Percentiles rank a stretch among this genome's conserved stretches.
Conservation (phyloP, 805 yeast genomes). For the Ogataea allantospora region DNA sequence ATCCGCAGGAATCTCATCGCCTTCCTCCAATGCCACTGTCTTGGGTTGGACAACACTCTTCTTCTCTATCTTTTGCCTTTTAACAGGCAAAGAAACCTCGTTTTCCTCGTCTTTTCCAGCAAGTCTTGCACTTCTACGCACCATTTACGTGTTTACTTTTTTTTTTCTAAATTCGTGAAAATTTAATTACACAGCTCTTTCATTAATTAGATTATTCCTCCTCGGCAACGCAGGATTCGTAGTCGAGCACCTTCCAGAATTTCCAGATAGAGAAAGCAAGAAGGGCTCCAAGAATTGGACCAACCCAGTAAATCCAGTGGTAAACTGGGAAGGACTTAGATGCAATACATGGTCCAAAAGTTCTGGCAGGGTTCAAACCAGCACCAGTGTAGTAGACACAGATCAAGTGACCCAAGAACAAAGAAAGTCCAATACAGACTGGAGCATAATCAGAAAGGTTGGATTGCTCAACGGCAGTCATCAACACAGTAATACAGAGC, state of each 20-base stretch:
- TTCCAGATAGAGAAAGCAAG: constrained; percentile 69
- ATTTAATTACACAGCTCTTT: constrained; percentile 1
- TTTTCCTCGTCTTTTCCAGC: constrained; percentile 3
- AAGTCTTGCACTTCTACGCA: constrained; percentile 18
- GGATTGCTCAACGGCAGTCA: constrained; percentile 82
- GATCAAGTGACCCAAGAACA: constrained; percentile 78
- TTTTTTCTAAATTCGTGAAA: constrained; percentile 1
- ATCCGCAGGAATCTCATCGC: constrained; percentile 34
- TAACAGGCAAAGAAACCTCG: not conserved
- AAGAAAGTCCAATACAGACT: constrained; percentile 75
- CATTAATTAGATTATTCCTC: constrained; percentile 17
- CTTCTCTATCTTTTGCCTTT: constrained; percentile 1
- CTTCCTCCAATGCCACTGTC: constrained; percentile 11
- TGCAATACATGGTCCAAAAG: constrained; percentile 81
- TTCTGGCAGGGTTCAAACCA: constrained; percentile 88
- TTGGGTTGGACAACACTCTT: too few species aligned
- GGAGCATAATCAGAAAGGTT: constrained; percentile 78
- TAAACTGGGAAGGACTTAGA: constrained; percentile 70
- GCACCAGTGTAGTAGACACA: constrained; percentile 86
- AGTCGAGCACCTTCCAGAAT: constrained; percentile 60
- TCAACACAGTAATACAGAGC: constrained; percentile 72
- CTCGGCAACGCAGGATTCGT: constrained; percentile 49
- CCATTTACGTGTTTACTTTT: constrained; percentile 5
- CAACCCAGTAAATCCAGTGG: constrained; percentile 93
- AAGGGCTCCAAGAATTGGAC: constrained; percentile 72